Conservation (phyloP, 192 early-diverging fungal genomes). For the Coemansia sp. region DNA sequence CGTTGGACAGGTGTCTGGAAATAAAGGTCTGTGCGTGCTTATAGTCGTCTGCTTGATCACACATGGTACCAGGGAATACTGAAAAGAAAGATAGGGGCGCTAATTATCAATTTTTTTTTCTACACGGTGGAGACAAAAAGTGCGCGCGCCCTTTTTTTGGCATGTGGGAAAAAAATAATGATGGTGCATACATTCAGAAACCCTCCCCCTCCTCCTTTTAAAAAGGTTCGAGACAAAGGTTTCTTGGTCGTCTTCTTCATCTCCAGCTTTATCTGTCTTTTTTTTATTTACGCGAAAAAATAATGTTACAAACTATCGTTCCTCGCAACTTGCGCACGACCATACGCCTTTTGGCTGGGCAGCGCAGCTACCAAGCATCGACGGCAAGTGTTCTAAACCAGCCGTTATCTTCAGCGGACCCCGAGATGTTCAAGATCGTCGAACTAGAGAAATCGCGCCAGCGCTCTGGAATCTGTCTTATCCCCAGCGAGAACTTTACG, state of each 20-base stretch:
- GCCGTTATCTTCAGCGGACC: constrained; percentile 73
- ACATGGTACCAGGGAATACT: neutral
- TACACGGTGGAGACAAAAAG: neutral
- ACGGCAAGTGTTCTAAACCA: constrained; percentile 65
- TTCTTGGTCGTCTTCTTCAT: neutral
- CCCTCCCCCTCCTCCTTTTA: neutral
- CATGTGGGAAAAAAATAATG: neutral
- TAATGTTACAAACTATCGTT: neutral
- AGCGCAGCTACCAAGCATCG: constrained; percentile 18
- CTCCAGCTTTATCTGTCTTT: neutral
- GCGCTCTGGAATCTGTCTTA: constrained; percentile 87
- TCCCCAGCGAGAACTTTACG: constrained; percentile 99
- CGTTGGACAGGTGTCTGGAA: neutral
- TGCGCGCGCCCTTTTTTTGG: neutral
- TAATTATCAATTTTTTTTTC: neutral
- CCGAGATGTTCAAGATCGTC: constrained; percentile 92
- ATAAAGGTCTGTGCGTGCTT: constrained; percentile 19
- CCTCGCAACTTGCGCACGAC: neutral
- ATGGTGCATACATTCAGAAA: neutral
- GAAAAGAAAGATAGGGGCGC: neutral
- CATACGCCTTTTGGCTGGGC: neutral
- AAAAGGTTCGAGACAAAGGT: neutral
- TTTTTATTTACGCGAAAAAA: neutral
- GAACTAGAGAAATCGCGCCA: constrained; percentile 95
- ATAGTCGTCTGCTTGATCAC: constrained; percentile 5